Conservation (phyloP, 768 basidiomycete species). For the Termitomyces sp. region DNA sequence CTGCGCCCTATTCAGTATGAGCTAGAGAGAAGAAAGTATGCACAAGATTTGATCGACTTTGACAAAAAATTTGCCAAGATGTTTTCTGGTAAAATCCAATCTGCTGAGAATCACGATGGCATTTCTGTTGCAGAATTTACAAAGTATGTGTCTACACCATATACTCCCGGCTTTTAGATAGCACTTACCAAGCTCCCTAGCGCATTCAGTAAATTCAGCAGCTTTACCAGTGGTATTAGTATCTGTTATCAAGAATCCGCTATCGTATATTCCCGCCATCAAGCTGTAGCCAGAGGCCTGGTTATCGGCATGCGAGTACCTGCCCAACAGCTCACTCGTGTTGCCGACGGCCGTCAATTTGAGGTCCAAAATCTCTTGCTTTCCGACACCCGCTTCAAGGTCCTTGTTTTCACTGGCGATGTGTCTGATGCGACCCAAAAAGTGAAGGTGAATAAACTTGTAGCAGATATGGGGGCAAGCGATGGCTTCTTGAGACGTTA, state of each 20-base stretch:
- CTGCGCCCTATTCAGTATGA: constrained; percentile 48
- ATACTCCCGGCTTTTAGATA: neutral
- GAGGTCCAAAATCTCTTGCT: constrained; percentile 54
- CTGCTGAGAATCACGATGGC: constrained; percentile 28
- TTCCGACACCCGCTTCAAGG: constrained; percentile 51
- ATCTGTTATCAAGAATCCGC: constrained; percentile 49
- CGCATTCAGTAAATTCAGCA: constrained; percentile 50
- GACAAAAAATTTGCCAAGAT: constrained; percentile 62
- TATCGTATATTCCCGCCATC: constrained; percentile 36
- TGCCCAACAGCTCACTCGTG: constrained; percentile 46
- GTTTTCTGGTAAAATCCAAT: constrained; percentile 67
- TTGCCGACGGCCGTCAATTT: constrained; percentile 45
- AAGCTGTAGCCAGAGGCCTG: constrained; percentile 37
- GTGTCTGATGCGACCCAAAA: constrained; percentile 27
- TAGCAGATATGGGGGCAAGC: constrained; percentile 26
- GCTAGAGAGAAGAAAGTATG: constrained; percentile 61
- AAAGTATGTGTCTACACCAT: constrained; percentile 24
- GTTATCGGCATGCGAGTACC: constrained; percentile 51
- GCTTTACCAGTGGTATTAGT: constrained; percentile 53
- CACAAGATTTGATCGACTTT: constrained; percentile 70
- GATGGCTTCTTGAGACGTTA: constrained; percentile 27
- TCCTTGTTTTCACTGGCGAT: constrained; percentile 54
- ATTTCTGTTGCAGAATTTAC: constrained; percentile 53
- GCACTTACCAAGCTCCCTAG: constrained; percentile 22
- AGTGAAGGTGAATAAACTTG: constrained; percentile 27